Base-by-base conservation (phyloP, 202 grass and related monocot genomes). In the Cymbopogon flexuosus region DNA sequence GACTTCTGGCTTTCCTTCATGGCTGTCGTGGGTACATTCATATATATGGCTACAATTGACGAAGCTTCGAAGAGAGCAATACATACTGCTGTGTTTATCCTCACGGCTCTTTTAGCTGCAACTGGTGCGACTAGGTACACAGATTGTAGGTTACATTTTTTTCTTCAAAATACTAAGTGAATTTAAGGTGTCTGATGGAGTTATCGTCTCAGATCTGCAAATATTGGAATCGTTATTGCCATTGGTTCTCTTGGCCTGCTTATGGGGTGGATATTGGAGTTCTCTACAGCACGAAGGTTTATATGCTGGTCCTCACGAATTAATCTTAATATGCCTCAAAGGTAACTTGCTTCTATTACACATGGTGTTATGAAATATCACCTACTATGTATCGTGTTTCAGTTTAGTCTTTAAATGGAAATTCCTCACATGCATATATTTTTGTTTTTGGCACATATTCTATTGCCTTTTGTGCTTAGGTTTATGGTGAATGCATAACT, bases 1-100 rank as follows among this genome's bases (percentile, higher is more conserved):
- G 95, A 95, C 60, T 98, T 98, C 75, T 98, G 96, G 92, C 92
- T 98, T 86, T 98, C 96, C 41, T 98, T 98, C 75, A 98, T 98
- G 96, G 96, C 96, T 87, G 96, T 98, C 19, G 73, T 91, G 46
- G 89, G 96, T 80, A 98, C 92, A 12, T 98, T 98, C 70, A 87
- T 98, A 89, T 95, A 86, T 79, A 98, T 98, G 96, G 90, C 96
- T 70, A 93, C 96, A 79, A 95, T 98, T 64, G 83, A 91, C 23
- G 96, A 95, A 87, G 68, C 90, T 65, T 95, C 92, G 57, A 98
- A 98, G 72, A 77, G 96, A 70, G 92, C 90, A 68, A 95, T 98
- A 49, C 92, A 98, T 83, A 89, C 96, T 33, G 85, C 56, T 74
- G 88, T 93, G 54, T 98, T 92, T 80, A 98, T 98, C 84, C 80